Conservation (phyloP, 164 flowering plant genomes). For the Chimonanthus salicifolius region DNA sequence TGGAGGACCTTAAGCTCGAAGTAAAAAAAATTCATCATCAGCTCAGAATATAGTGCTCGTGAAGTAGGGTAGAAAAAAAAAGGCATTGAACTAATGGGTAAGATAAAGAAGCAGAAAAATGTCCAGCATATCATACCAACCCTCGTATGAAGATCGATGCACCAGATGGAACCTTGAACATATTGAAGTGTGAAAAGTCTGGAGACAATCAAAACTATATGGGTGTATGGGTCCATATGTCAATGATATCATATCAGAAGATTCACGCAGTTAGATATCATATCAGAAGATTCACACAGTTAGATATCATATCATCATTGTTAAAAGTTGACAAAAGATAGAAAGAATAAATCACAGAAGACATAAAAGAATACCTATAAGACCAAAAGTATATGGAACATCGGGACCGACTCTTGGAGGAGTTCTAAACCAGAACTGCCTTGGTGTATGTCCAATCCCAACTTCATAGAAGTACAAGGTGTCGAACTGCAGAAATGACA, state of each 20-base stretch:
- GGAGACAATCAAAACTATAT: background rate
- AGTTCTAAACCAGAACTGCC: constrained; percentile 39
- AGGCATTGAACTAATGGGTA: background rate
- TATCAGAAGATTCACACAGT: too few species aligned
- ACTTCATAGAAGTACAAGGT: constrained; percentile 36
- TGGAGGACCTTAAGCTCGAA: background rate
- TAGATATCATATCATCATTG: too few species aligned
- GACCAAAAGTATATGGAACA: constrained; percentile 45
- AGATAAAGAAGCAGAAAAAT: background rate
- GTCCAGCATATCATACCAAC: background rate
- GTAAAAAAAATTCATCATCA: background rate
- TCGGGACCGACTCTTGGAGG: constrained; percentile 46
- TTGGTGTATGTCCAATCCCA: constrained; percentile 22
- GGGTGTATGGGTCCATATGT: background rate
- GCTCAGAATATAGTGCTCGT: background rate
- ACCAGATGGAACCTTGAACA: background rate
- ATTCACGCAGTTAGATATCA: background rate
- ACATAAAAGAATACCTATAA: constrained; percentile 28
- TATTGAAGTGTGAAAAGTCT: too few species aligned
- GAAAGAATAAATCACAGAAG: background rate
- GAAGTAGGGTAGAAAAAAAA: background rate
- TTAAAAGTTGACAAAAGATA: too few species aligned
- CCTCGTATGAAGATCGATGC: background rate
- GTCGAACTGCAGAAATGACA: constrained; percentile 23
- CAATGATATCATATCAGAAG: too few species aligned